A percentile compares a stretch with the other conserved stretches of the same genome.
Conservation (phyloP, 192 early-diverging fungal species). For the Mycoemilia scoparia region DNA sequence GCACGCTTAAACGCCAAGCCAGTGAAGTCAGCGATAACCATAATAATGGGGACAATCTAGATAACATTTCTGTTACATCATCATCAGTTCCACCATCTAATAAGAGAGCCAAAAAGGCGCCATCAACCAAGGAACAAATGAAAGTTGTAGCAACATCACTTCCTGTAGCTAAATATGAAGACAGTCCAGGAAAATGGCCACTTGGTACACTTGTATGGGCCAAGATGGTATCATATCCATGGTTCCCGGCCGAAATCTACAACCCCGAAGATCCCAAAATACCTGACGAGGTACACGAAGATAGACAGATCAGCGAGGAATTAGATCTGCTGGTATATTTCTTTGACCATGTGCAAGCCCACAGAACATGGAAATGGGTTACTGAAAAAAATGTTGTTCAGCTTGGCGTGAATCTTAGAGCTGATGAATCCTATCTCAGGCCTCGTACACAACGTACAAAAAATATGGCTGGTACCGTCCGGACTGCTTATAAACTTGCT, state of each 20-base stretch:
- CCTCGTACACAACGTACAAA: slow-evolving; percentile 5
- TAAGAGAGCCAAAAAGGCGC: too few species aligned
- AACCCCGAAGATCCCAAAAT: slow-evolving; percentile 3
- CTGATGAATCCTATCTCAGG: slow-evolving; percentile 7
- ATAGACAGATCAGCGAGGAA: not conserved
- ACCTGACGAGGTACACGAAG: slow-evolving; percentile 5
- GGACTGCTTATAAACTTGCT: slow-evolving; percentile 14
- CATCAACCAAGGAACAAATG: too few species aligned
- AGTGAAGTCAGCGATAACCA: too few species aligned
- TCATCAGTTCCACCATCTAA: too few species aligned
- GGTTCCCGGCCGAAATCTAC: slow-evolving; percentile 24
- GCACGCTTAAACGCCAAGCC: too few species aligned
- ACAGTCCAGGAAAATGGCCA: slow-evolving; percentile 1
- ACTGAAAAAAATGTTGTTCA: slow-evolving; percentile 3
- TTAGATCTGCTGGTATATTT: slow-evolving; percentile 12
- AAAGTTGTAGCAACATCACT: too few species aligned
- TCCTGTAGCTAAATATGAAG: too few species aligned
- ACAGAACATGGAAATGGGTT: slow-evolving; percentile 18
- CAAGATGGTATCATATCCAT: slow-evolving; percentile 17
- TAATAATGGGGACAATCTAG: too few species aligned
- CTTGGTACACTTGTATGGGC: slow-evolving; percentile 23
- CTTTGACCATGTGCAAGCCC: slow-evolving; percentile 5
- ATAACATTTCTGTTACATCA: too few species aligned
- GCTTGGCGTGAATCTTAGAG: slow-evolving; percentile 6
- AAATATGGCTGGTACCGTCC: slow-evolving; percentile 7